These are phyloP conservation scores for Scopulariopsis brevicaulis DNA, from an alignment of 2,329 filamentous ascomycete genomes.

Conservation along the genomic window DNA sequence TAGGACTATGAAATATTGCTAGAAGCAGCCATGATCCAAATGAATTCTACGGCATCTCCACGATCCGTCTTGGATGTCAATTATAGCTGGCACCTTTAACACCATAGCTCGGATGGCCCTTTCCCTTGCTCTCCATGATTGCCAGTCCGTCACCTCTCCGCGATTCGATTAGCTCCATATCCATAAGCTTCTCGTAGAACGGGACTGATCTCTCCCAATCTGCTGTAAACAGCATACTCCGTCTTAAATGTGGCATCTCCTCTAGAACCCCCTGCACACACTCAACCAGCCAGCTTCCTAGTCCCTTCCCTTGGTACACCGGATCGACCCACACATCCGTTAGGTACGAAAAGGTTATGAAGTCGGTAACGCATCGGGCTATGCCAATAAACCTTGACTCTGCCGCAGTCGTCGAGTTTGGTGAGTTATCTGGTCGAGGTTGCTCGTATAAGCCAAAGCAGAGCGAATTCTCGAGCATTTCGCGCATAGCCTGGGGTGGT, in stretches of 20 bases:
- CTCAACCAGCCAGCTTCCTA: constrained; percentile 54
- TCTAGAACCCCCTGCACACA: constrained; percentile 45
- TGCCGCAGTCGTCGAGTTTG: background rate
- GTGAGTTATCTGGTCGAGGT: background rate
- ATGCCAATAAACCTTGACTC: constrained; percentile 23
- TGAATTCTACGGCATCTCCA: too few species aligned
- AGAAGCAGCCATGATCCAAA: too few species aligned
- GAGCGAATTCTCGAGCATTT: constrained; percentile 44
- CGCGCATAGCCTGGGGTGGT: constrained; percentile 32
- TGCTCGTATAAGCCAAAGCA: constrained; percentile 46
- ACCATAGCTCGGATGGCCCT: constrained; percentile 12
- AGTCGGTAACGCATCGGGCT: constrained; percentile 53
- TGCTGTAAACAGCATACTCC: constrained; percentile 42
- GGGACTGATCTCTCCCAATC: constrained; percentile 1
- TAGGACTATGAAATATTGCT: too few species aligned
- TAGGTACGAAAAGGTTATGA: constrained; percentile 53
- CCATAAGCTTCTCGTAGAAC: constrained; percentile 1
- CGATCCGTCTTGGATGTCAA: background rate
- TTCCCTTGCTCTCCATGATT: constrained; percentile 13
- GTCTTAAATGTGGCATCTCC: constrained; percentile 47
- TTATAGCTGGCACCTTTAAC: constrained; percentile 6
- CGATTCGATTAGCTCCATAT: constrained; percentile 5
- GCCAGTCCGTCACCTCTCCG: constrained; percentile 13
- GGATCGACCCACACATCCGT: constrained; percentile 57
- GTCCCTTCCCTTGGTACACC: constrained; percentile 46